Percentiles rank a stretch among this genome's conserved stretches.
Evolutionary conservation across 805 yeast species (phyloP).

Genomic region (Myxozyma mucilagina): DNA sequence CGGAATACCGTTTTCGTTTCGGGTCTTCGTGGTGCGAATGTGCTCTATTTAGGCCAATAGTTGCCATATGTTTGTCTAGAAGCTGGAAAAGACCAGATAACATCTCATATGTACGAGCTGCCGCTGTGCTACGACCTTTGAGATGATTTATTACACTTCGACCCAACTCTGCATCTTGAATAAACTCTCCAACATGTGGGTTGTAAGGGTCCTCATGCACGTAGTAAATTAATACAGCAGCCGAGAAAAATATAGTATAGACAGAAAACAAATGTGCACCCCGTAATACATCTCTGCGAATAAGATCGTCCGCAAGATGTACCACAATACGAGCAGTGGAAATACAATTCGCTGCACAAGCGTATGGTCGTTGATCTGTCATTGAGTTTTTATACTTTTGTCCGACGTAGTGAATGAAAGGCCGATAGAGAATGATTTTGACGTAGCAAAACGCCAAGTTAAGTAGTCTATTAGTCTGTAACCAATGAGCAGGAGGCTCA

Average conservation of each 20-base stretch:
- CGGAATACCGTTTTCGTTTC: constrained; percentile 24
- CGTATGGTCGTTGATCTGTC: constrained; percentile 60
- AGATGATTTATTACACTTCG: constrained; percentile 67
- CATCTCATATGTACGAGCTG: constrained; percentile 75
- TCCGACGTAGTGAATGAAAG: constrained; percentile 80
- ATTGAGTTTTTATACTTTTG: constrained; percentile 47
- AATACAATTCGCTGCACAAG: constrained; percentile 79
- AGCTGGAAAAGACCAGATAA: constrained; percentile 35
- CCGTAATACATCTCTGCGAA: constrained; percentile 63
- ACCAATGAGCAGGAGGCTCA: constrained; percentile 64
- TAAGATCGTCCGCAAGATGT: constrained; percentile 76
- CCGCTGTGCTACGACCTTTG: constrained; percentile 74
- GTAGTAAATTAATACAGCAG: constrained; percentile 81
- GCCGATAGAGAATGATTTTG: constrained; percentile 78
- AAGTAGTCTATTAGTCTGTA: constrained; percentile 71
- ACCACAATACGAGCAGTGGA: constrained; percentile 82
- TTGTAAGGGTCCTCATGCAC: constrained; percentile 53
- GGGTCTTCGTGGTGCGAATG: constrained; percentile 11
- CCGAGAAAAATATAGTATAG: constrained; percentile 84
- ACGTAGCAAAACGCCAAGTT: constrained; percentile 52
- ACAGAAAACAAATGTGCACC: constrained; percentile 93
- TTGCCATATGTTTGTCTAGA: constrained; percentile 34
- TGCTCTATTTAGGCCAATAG: constrained; percentile 3
- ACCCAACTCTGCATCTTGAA: constrained; percentile 79
- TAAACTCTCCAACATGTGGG: constrained; percentile 46